These are phyloP conservation scores for Yamadazyma trypodendri DNA, from an alignment of 1,139 yeast genomes.

Conservation along the genomic window DNA sequence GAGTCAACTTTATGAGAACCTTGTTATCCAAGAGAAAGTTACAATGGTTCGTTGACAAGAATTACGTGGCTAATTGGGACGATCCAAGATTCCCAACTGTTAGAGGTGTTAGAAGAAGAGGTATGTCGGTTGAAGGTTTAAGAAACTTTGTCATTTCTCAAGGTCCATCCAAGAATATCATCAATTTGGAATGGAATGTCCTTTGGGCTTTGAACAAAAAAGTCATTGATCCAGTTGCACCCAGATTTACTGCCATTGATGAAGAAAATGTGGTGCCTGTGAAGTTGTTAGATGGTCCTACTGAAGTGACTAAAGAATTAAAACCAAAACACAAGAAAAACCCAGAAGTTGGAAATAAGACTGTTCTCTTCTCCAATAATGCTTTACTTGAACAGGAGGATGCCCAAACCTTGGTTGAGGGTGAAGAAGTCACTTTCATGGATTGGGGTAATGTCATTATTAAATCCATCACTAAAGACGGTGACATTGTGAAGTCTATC, in stretches of 20 bases:
- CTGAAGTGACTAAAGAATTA: constrained; percentile 58
- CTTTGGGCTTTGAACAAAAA: constrained; percentile 98
- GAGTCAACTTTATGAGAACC: constrained; percentile 94
- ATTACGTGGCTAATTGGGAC: constrained; percentile 88
- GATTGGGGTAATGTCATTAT: constrained; percentile 98
- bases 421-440: constrained; percentile 93
- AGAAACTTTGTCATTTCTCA: constrained; percentile 89
- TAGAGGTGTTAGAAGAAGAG: constrained; percentile 98
- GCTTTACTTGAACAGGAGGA: constrained; percentile 86
- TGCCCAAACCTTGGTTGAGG: constrained; percentile 67
- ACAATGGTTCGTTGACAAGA: constrained; percentile 96
- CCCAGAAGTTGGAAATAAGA: constrained; percentile 84
- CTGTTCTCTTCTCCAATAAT: constrained; percentile 63
- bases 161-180: constrained; percentile 95
- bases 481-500: constrained; percentile 54
- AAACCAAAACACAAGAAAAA: constrained; percentile 96
- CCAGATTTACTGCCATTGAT: constrained; percentile 85
- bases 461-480: constrained; percentile 65
- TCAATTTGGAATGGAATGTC: constrained; percentile 93
- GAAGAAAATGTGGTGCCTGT: constrained; percentile 62
- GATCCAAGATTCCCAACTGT: constrained; percentile 99
- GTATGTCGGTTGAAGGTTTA: constrained; percentile 97
- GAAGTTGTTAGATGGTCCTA: constrained; percentile 69
- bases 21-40: constrained; percentile 92
- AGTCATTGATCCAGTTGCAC: constrained; percentile 93